Conservation (phyloP, 2,329 filamentous ascomycete genomes). For the Clathrospora elynae region DNA sequence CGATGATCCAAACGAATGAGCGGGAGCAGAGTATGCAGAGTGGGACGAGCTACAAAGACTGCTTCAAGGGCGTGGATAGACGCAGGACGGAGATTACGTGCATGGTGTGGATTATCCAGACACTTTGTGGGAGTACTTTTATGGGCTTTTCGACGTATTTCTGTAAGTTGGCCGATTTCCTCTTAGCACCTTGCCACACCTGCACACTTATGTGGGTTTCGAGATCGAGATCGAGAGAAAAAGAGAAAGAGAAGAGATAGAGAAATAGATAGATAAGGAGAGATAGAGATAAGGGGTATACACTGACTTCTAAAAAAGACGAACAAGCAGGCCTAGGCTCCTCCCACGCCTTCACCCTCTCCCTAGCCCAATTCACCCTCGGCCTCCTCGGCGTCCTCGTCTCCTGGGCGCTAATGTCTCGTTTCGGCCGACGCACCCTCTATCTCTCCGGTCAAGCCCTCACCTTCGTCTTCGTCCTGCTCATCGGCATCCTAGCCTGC, state of each 20-base stretch:
- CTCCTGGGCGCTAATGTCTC: constrained; percentile 77
- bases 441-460: constrained; percentile 67
- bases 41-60: constrained; percentile 76
- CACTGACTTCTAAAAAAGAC: constrained; percentile 10
- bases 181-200: rapidly evolving
- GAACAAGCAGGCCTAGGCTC: constrained; percentile 22
- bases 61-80: constrained; percentile 76
- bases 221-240: too few relatives aligned
- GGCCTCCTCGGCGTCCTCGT: constrained; percentile 64
- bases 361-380: constrained; percentile 18
- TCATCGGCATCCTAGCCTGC: constrained; percentile 55
- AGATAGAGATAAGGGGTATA: not conserved
- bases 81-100: constrained; percentile 76
- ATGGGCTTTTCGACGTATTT: constrained; percentile 50
- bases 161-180: constrained; percentile 17
- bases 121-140: constrained; percentile 31
- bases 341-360: constrained; percentile 11
- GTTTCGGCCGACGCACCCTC: constrained; percentile 73
- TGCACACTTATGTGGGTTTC: too few relatives aligned
- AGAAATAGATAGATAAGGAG: too few relatives aligned
- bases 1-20: constrained; percentile 85
- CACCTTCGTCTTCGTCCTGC: constrained; percentile 67
- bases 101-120: constrained; percentile 52
- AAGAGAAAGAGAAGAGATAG: too few relatives aligned
- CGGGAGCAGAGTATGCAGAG: constrained; percentile 68